Evolutionary conservation across 108 stramenopile species (phyloP), one percentile per base, ranked within the genome.

Genomic region (Cylindrotheca closterium): DNA sequence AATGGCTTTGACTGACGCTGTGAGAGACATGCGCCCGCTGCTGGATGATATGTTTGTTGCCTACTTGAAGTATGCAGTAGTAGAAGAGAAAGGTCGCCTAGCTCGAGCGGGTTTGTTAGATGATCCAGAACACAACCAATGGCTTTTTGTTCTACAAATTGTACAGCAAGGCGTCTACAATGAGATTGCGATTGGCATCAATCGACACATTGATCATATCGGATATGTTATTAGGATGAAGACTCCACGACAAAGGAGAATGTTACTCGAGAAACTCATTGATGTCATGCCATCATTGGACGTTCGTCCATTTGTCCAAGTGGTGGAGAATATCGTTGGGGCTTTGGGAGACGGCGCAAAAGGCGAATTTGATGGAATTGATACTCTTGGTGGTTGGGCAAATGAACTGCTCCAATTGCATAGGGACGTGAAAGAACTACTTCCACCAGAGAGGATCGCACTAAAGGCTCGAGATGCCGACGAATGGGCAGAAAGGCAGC

Each of bases 11-110:
- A 83, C 83, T 0, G 93, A 94, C 48, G 87, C 86, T 28, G 93
- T 94, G 2, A 62, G 88, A 22, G 90, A 91, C 56, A 91, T 94
- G 88, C 79, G 88, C 46, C 88, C 93, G 4, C 66, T 94, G 27
- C 66, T 94, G 23, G 93, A 94, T 70, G 90, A 94, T 58, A 55
- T 73, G 1, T 92, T 94, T 67, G 83, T 94, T 30, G 93, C 88
- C 32, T 94, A 94, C 63, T 58, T 94, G 30, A 94, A 94, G 60
- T 94, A 85, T 62, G 93, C 93, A 23, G 88, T 94, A 60, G 89
- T 83, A 1, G 93, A 94, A 48, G 93, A 94, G 63, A 86, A 94
- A 65, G 90, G 67, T n/a, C 69, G 79, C 22, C 63, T 94, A 28
- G 88, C 88, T 51, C 72, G 88, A 25, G 67, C 68, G 4, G 86